phyloP scores from a whole-genome alignment of 2,329 filamentous ascomycete species.

The Emericellopsis atlantica region DNA sequence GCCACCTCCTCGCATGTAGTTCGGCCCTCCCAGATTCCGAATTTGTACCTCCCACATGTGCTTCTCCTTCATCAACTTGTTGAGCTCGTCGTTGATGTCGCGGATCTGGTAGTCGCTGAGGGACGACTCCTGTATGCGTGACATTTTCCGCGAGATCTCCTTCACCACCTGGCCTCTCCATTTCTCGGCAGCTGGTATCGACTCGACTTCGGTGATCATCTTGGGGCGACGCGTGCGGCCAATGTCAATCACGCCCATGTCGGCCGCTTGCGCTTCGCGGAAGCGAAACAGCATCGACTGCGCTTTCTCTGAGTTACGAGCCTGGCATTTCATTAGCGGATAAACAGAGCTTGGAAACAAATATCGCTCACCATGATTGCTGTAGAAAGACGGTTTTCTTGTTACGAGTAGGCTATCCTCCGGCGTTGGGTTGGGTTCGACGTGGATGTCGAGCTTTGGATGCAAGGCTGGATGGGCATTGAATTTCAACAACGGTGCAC shows the following conservation, averaged over 20 bases:
- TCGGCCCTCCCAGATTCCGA: slow-evolving; percentile 86
- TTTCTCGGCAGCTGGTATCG: slow-evolving; percentile 83
- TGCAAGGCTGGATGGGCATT: no score
- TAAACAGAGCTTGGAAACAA: not conserved
- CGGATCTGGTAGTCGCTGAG: slow-evolving; percentile 96
- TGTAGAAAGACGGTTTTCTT: not conserved
- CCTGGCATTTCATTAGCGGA: slow-evolving; percentile 33
- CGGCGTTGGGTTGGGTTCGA: not conserved
- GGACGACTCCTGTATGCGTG: slow-evolving; percentile 81
- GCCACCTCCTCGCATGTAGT: slow-evolving; percentile 73
- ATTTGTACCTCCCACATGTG: slow-evolving; percentile 99
- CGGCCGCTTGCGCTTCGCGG: slow-evolving; percentile 90
- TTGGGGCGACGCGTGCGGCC: slow-evolving; percentile 83
- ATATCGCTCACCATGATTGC: slow-evolving; percentile 2
- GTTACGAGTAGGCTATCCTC: not conserved
- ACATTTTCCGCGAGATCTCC: slow-evolving; percentile 93
- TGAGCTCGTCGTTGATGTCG: slow-evolving; percentile 98
- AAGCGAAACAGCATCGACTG: slow-evolving; percentile 99
- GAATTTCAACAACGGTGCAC: no score
- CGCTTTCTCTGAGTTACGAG: slow-evolving; percentile 95
- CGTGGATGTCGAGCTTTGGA: no score
- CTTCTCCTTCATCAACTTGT: slow-evolving; percentile 97
- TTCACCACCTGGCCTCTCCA: slow-evolving; percentile 97
- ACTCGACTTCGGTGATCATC: slow-evolving; percentile 74
- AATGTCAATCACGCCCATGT: slow-evolving; percentile 90